phyloP scores from a whole-genome alignment of 345 rosid species.

The Populus ilicifolia region DNA sequence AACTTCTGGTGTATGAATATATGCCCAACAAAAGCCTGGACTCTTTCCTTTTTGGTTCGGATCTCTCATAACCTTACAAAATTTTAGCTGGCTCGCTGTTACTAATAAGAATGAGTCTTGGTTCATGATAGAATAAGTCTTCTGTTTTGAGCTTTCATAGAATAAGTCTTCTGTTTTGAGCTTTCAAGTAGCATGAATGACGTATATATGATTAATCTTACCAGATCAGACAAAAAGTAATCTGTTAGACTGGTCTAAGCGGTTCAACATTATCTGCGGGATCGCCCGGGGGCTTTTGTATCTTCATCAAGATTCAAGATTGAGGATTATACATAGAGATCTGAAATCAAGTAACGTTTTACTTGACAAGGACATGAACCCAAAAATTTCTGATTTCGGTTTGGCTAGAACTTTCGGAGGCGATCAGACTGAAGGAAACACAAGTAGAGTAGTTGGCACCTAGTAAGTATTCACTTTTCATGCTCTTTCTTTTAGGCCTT shows the following conservation, averaged over 20 bases:
- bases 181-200: no score
- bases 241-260: slow-evolving; percentile 11
- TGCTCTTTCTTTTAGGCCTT: not conserved
- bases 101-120: not conserved
- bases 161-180: no score
- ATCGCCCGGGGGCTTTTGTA: slow-evolving; percentile 21
- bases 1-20: no score
- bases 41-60: slow-evolving; percentile 26
- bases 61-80: not conserved
- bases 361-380: slow-evolving; percentile 19
- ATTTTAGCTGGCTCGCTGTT: not conserved
- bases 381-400: slow-evolving; percentile 25
- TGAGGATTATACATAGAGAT: slow-evolving; percentile 21
- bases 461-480: slow-evolving; percentile 6
- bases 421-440: slow-evolving; percentile 18
- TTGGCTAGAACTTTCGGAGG: slow-evolving; percentile 17
- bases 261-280: slow-evolving; percentile 15
- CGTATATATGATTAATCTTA: not conserved
- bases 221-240: slow-evolving; percentile 4
- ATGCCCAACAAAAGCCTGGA: no score
- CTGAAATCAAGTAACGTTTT: slow-evolving; percentile 22
- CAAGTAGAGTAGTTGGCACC: slow-evolving; percentile 16
- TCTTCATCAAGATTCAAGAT: slow-evolving; percentile 21
- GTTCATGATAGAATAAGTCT: no score
- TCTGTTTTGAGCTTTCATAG: no score